A percentile compares a stretch with the other conserved stretches of the same genome.
Conservation (phyloP, 2,329 filamentous ascomycete species). For the Elsinoe necatrix region DNA sequence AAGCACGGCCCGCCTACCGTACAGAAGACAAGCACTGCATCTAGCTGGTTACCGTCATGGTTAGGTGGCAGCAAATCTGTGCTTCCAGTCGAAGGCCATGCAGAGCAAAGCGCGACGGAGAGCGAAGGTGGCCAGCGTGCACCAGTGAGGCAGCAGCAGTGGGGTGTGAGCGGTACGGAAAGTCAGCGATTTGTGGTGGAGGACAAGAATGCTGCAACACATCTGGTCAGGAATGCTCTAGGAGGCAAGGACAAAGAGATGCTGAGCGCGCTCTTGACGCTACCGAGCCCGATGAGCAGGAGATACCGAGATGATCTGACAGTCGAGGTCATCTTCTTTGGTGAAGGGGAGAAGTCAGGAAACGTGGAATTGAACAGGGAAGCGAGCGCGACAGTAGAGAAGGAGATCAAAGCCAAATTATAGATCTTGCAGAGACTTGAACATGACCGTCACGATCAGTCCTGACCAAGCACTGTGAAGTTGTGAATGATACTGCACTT, state of each 20-base stretch:
- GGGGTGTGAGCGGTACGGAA: conserved; percentile 67
- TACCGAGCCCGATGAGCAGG: conserved; percentile 83
- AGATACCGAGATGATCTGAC: conserved; percentile 93
- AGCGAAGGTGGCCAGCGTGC: conserved; percentile 61
- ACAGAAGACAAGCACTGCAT: conserved; percentile 30
- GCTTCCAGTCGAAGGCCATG: conserved; percentile 65
- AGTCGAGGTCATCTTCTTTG: conserved; percentile 98
- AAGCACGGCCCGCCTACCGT: conserved; percentile 36
- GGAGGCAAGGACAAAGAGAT: conserved; percentile 91
- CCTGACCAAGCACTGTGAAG: neutral
- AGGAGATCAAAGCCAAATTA: conserved; percentile 21
- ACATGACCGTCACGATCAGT: neutral
- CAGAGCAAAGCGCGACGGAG: conserved; percentile 31
- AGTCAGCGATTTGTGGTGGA: conserved; percentile 83
- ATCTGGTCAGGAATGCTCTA: conserved; percentile 88
- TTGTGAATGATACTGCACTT: neutral
- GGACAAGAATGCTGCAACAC: conserved; percentile 93
- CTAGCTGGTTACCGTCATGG: conserved; percentile 63
- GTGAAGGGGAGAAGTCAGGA: conserved; percentile 63
- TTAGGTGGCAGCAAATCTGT: conserved; percentile 39
- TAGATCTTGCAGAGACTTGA: conserved; percentile 14
- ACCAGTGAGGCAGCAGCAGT: conserved; percentile 83
- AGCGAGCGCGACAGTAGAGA: conserved; percentile 54
- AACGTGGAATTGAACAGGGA: conserved; percentile 78
- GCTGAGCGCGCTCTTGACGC: conserved; percentile 80